These are phyloP conservation scores for Diaporthe batatas DNA, from an alignment of 2,329 filamentous ascomycete genomes.

Conservation along the genomic window DNA sequence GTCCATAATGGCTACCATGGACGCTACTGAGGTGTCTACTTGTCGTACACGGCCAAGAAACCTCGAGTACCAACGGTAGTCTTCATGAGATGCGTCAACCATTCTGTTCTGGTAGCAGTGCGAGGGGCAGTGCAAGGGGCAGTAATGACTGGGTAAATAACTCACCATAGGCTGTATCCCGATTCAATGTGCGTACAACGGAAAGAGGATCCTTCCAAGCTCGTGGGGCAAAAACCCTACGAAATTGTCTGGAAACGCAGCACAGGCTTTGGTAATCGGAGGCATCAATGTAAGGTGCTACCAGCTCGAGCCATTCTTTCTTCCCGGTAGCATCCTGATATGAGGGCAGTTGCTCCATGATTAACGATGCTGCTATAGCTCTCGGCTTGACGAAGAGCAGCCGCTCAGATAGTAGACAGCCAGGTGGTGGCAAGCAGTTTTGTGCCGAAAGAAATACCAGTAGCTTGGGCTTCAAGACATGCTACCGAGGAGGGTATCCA, in stretches of 20 bases:
- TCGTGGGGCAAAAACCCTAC: constrained; percentile 62
- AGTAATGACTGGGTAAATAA: constrained; percentile 17
- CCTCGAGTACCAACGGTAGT: constrained; percentile 62
- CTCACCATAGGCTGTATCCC: constrained; percentile 62
- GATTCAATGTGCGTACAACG: constrained; percentile 54
- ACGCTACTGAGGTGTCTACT: constrained; percentile 54
- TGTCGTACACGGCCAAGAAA: constrained; percentile 60
- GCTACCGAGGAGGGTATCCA: not conserved
- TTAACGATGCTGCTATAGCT: not conserved
- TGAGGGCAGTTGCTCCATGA: constrained; percentile 61
- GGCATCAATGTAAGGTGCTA: constrained; percentile 59
- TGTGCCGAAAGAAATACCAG: not conserved
- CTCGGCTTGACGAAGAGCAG: not conserved
- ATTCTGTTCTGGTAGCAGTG: not conserved
- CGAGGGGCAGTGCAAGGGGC: constrained; percentile 17
- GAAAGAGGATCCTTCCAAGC: constrained; percentile 66
- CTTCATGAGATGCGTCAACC: constrained; percentile 51
- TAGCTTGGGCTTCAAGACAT: not conserved
- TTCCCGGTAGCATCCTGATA: constrained; percentile 64
- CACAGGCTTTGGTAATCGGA: constrained; percentile 61
- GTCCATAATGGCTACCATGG: constrained; percentile 62
- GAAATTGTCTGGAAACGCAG: constrained; percentile 62
- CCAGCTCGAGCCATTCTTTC: constrained; percentile 64
- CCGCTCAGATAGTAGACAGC: not conserved
- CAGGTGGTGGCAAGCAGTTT: not conserved